phyloP scores from a whole-genome alignment of 148 eudicot species.

The Heliamphora exappendiculata region DNA sequence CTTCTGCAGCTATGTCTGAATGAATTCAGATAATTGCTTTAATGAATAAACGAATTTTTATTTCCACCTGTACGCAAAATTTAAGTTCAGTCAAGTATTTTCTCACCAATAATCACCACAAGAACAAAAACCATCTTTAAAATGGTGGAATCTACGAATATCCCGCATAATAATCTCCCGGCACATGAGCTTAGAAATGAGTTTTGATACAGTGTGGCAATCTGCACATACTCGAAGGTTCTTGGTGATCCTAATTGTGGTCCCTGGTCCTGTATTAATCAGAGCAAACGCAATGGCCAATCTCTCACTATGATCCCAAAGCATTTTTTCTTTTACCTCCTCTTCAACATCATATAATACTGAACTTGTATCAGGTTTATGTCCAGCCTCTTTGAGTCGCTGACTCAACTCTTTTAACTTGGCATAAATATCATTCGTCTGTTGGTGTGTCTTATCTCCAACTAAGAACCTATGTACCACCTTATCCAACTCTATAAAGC shows the following conservation, averaged over 20 bases:
- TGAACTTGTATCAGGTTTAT: slow-evolving; percentile 18
- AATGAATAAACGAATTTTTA: slow-evolving; percentile 1
- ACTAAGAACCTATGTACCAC: slow-evolving; percentile 19
- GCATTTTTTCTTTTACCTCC: slow-evolving; percentile 14
- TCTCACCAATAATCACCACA: slow-evolving; percentile 17
- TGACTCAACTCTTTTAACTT: slow-evolving; percentile 14
- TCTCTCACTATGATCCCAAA: slow-evolving; percentile 17
- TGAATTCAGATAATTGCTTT: neutral
- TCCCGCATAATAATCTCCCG: slow-evolving; percentile 14
- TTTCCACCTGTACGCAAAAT: neutral
- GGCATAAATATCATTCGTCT: slow-evolving; percentile 7
- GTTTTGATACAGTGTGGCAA: slow-evolving; percentile 10
- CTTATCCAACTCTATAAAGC: slow-evolving; percentile 18
- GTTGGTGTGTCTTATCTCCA: slow-evolving; percentile 15
- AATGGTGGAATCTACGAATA: slow-evolving; percentile 9
- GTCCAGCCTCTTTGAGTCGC: slow-evolving; percentile 13
- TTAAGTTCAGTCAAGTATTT: neutral
- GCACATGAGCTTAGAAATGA: slow-evolving; percentile 9
- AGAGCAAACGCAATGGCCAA: slow-evolving; percentile 13
- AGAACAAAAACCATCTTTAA: slow-evolving; percentile 10
- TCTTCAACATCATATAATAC: slow-evolving; percentile 18
- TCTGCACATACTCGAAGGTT: slow-evolving; percentile 12
- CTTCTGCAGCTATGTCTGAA: neutral
- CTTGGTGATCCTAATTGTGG: slow-evolving; percentile 13
- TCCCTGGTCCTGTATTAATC: slow-evolving; percentile 8